Conservation (phyloP, 2,329 filamentous ascomycete genomes). For the Chaetomium sp. region DNA sequence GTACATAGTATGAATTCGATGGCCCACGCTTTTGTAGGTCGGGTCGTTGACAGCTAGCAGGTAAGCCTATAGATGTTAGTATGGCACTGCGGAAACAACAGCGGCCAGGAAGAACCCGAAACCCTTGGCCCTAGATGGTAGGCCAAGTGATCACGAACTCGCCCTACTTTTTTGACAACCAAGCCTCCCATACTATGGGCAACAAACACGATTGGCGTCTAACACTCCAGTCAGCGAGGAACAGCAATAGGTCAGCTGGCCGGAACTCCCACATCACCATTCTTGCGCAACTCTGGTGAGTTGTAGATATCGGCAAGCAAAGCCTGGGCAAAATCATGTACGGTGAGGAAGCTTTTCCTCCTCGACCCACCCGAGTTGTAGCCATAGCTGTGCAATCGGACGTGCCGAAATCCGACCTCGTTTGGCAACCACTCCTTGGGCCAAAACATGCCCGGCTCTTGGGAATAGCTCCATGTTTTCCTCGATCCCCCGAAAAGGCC, state of each 20-base stretch:
- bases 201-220: conserved; percentile 29
- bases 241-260: neutral
- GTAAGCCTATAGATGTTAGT: conserved; percentile 4
- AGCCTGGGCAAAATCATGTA: conserved; percentile 30
- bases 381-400: conserved; percentile 36
- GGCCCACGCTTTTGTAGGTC: conserved; percentile 21
- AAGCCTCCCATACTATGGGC: conserved; percentile 32
- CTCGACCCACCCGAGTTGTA: conserved; percentile 34
- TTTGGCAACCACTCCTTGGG: conserved; percentile 41
- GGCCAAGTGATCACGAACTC: neutral
- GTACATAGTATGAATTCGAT: conserved; percentile 33
- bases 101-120: neutral
- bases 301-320: conserved; percentile 30
- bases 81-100: neutral
- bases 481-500: conserved; percentile 44
- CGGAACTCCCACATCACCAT: neutral
- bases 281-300: conserved; percentile 21
- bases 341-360: conserved; percentile 19
- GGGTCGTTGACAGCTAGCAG: conserved; percentile 10
- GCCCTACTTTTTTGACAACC: conserved; percentile 27
- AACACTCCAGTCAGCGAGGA: neutral
- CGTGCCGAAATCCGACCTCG: conserved; percentile 37
- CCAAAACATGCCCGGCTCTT: conserved; percentile 42
- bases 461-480: conserved; percentile 45
- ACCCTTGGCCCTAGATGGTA: neutral